Percentiles rank a stretch among this genome's conserved stretches.
Conservation (phyloP, 345 rosid genomes). For the Eutrema yunnanense region DNA sequence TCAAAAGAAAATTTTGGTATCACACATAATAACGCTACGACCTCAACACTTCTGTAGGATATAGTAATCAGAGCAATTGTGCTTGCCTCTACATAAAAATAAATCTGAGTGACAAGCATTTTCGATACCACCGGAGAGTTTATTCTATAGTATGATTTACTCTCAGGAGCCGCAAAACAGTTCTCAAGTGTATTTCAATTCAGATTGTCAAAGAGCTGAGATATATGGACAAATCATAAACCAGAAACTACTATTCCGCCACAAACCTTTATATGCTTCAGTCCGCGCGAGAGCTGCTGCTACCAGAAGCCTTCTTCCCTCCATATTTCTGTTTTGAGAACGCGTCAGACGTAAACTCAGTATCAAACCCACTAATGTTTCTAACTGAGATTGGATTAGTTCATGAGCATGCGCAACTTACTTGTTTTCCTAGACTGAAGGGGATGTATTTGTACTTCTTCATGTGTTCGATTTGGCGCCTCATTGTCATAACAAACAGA, state of each 20-base stretch:
- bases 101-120: neutral
- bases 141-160: neutral
- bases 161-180: neutral
- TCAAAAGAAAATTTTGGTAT: too few relatives aligned
- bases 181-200: neutral
- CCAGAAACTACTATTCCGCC: neutral
- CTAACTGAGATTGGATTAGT: neutral
- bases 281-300: constrained; percentile 32
- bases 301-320: constrained; percentile 33
- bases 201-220: neutral
- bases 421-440: constrained; percentile 71
- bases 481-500: constrained; percentile 72
- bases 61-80: neutral
- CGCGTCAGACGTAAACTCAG: neutral
- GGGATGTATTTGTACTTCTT: constrained; percentile 81
- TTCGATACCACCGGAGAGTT: neutral
- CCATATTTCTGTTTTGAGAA: constrained; percentile 35
- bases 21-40: neutral
- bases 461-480: constrained; percentile 79
- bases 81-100: neutral
- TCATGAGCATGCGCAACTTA: constrained; percentile 13
- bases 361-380: neutral
- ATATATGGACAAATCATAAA: neutral
- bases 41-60: neutral
- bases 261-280: neutral